Percentiles rank a stretch among this genome's conserved stretches.
These are phyloP conservation scores for Pichia insulana DNA, from an alignment of 805 yeast species.

Conservation along the genomic window DNA sequence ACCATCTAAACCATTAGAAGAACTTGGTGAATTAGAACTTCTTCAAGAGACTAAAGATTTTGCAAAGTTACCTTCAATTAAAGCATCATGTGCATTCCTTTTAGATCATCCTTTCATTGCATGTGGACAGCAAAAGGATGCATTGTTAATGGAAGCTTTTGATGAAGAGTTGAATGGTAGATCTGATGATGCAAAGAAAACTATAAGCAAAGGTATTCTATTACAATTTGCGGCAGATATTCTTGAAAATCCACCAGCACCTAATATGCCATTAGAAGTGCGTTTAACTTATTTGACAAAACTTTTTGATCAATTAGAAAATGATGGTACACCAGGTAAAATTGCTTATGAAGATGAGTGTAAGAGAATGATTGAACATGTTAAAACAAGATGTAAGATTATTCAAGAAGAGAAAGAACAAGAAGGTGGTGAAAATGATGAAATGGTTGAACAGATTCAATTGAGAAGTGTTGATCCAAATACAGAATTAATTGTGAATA, in stretches of 20 bases:
- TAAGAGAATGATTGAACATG: conserved; percentile 64
- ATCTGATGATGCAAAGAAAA: conserved; percentile 43
- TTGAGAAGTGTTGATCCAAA: conserved; percentile 81
- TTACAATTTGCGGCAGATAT: conserved; percentile 49
- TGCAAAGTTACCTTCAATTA: conserved; percentile 44
- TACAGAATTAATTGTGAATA: conserved; percentile 58
- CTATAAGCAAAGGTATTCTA: conserved; percentile 73
- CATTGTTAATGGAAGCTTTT: conserved; percentile 87
- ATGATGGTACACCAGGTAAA: conserved; percentile 50
- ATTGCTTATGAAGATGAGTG: conserved; percentile 68
- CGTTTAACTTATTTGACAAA: conserved; percentile 12
- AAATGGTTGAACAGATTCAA: conserved; percentile 75
- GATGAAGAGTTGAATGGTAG: conserved; percentile 67
- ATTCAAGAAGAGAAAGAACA: conserved; percentile 40
- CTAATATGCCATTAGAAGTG: conserved; percentile 12
- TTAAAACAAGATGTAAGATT: conserved; percentile 63
- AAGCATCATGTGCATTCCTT: conserved; percentile 44
- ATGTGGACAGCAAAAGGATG: conserved; percentile 80
- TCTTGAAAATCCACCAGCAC: conserved; percentile 10
- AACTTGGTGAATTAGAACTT: conserved; percentile 43
- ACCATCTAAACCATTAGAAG: conserved; percentile 27
- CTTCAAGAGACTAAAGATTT: conserved; percentile 60
- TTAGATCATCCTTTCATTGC: conserved; percentile 59
- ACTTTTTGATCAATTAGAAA: conserved; percentile 57
- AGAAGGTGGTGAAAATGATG: conserved; percentile 34